phyloP scores from a whole-genome alignment of 306 rosid genomes.

The Quercus variabilis region DNA sequence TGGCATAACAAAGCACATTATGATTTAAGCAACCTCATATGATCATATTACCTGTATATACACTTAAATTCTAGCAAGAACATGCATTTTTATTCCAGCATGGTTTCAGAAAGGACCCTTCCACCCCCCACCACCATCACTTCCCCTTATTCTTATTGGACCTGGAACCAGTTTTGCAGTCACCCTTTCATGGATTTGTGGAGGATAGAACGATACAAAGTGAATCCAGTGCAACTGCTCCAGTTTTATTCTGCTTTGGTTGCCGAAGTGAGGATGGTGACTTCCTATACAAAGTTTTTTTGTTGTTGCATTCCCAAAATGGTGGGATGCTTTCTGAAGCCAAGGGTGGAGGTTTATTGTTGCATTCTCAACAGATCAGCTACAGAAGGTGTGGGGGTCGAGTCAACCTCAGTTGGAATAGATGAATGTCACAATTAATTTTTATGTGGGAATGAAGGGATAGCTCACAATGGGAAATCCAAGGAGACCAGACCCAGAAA shows the following conservation, averaged over 20 bases:
- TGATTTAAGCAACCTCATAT: not conserved
- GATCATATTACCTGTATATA: not conserved
- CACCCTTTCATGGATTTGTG: conserved; percentile 72
- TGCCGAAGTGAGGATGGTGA: conserved; percentile 66
- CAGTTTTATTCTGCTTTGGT: conserved; percentile 77
- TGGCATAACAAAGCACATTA: not conserved
- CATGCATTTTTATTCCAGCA: conserved; percentile 54
- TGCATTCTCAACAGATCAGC: conserved; percentile 85
- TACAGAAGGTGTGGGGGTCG: conserved; percentile 62
- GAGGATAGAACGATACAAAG: conserved; percentile 81
- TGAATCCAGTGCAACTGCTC: conserved; percentile 48
- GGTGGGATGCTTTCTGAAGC: conserved; percentile 68
- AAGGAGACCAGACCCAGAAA: no score
- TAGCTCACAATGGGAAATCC: no score
- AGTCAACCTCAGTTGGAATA: no score
- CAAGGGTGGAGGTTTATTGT: conserved; percentile 80
- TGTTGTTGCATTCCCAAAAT: conserved; percentile 59
- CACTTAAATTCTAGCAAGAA: conserved; percentile 21
- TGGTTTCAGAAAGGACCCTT: conserved; percentile 84
- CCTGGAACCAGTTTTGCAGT: conserved; percentile 92
- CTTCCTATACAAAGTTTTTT: conserved; percentile 68
- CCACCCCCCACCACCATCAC: conserved; percentile 50
- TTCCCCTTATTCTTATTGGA: conserved; percentile 83
- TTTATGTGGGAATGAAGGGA: no score
- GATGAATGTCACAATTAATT: no score